Evolutionary conservation across 2,329 filamentous ascomycete species (phyloP), one percentile per base, ranked within the genome.

Genomic region (Hymenotorrendiella dingleyae): DNA sequence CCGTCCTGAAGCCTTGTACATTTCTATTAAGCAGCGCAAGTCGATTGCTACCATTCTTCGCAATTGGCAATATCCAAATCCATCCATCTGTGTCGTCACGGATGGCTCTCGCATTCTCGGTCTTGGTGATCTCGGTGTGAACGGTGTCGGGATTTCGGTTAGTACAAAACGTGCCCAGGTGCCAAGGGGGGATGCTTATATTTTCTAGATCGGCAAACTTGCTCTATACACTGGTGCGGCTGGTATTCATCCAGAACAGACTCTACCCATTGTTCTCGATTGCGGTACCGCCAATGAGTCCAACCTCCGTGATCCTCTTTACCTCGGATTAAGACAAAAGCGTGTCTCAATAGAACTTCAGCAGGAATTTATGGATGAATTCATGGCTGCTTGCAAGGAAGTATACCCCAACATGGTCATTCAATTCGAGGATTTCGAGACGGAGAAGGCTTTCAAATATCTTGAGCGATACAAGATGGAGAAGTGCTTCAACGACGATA

Each of bases 391-490:
- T 44, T 77, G 87, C 48, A 84, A 83, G 44, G 88, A 95, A 23
- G 76, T 81, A 22, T 80, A 69, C 64, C 78, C 76, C 21, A 67
- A 74, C 11, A 82, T 62, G 78, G 66, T 83, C 34, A 86, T 97
- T 50, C 93, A 97, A 64, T 97, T 95, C 58, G 91, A 97, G 65
- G 93, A 97, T 62, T 97, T 95, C 67, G 94, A 97, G 73, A 94
- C 91, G 60, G 75, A 79, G 55, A 82, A 82, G 67, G 91, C 93
- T 35, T 98, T 97, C 77, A 84, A 86, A 50, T 91, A 94, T 59
- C 78, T 97, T 29, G 85, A 93, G 63, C 80, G 88, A 47, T 97
- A 97, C 70, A 84, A 87, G 56, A 74, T 90, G 63, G 91, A 95
- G 73, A 90, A 86, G 66, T 94, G 87, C 75, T 98, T 98, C 79